Percentiles rank a stretch among this genome's conserved stretches.
Evolutionary conservation across 1,284 basidiomycete genomes (phyloP).

Genomic region (Tranzscheliella williamsii): DNA sequence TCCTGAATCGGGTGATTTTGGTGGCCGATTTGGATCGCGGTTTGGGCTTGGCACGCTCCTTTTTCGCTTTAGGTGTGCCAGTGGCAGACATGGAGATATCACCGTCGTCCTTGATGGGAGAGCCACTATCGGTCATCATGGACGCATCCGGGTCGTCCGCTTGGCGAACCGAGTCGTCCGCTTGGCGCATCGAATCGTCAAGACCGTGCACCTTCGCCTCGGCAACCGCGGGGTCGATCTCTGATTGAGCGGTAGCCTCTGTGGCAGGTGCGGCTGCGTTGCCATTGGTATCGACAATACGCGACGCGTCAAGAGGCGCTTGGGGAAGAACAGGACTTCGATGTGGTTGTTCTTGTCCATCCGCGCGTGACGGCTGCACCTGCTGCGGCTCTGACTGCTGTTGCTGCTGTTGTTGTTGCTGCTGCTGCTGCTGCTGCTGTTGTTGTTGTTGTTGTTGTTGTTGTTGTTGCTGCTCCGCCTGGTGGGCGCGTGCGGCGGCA

Average conservation of each 20-base stretch:
- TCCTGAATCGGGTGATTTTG: constrained; percentile 52
- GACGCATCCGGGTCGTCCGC: constrained; percentile 19
- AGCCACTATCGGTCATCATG: constrained; percentile 17
- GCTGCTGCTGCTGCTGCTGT: constrained; percentile 5
- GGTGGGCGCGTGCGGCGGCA: constrained; percentile 26
- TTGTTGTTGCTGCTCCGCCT: constrained; percentile 17
- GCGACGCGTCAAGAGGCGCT: background rate
- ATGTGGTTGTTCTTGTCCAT: background rate
- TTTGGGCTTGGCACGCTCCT: constrained; percentile 44
- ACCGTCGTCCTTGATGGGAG: constrained; percentile 16
- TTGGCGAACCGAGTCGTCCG: background rate
- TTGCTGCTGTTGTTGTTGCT: background rate
- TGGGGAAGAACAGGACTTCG: too few species aligned
- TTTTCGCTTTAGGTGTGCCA: constrained; percentile 28
- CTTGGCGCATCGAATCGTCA: constrained; percentile 12
- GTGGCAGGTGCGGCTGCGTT: constrained; percentile 1
- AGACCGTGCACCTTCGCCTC: constrained; percentile 5
- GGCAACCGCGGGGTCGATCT: constrained; percentile 24
- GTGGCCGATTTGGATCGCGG: constrained; percentile 41
- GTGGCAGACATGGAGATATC: constrained; percentile 13
- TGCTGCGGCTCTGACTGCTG: too few species aligned
- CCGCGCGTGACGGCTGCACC: too few species aligned
- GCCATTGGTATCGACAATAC: background rate
- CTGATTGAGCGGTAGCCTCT: constrained; percentile 6
- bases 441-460: constrained; percentile 18